Conservation (phyloP, 2,329 filamentous ascomycete species). For the Zymoseptoria ardabiliae region DNA sequence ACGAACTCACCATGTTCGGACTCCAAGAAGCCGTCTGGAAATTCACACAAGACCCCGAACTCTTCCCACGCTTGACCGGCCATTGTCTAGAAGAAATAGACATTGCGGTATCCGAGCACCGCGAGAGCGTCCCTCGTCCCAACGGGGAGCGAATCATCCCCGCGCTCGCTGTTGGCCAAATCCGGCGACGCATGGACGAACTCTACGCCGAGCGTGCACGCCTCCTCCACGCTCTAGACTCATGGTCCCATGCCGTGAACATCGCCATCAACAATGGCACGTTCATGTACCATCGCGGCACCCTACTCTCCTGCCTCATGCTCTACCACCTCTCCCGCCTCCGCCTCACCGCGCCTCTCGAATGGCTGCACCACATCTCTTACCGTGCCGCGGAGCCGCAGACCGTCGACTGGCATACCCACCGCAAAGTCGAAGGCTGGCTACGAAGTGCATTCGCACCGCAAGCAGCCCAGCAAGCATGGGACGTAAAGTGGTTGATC, state of each 20-base stretch:
- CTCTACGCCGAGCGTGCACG: conserved; percentile 6
- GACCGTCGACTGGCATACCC: conserved; percentile 2
- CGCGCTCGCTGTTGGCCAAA: neutral
- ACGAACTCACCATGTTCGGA: conserved; percentile 13
- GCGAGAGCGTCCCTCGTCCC: neutral
- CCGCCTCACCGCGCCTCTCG: conserved; percentile 9
- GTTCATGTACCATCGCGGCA: conserved; percentile 7
- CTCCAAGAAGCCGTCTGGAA: conserved; percentile 14
- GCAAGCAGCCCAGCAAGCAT: conserved; percentile 9
- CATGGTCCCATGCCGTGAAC: conserved; percentile 6
- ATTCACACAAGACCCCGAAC: conserved; percentile 14
- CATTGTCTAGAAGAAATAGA: conserved; percentile 5
- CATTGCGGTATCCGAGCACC: neutral
- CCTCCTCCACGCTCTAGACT: conserved; percentile 7
- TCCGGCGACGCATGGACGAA: conserved; percentile 1
- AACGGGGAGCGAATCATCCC: neutral
- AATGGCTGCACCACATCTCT: conserved; percentile 12
- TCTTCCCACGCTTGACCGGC: conserved; percentile 12
- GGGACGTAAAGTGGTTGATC: conserved; percentile 10
- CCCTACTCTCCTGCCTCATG: conserved; percentile 9
- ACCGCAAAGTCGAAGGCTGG: conserved; percentile 9
- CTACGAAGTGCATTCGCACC: conserved; percentile 4
- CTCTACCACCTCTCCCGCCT: conserved; percentile 10
- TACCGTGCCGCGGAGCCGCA: conserved; percentile 9
- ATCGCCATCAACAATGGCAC: conserved; percentile 2